phyloP scores from a whole-genome alignment of 2,329 filamentous ascomycete genomes.

The Neonectria faginata region DNA sequence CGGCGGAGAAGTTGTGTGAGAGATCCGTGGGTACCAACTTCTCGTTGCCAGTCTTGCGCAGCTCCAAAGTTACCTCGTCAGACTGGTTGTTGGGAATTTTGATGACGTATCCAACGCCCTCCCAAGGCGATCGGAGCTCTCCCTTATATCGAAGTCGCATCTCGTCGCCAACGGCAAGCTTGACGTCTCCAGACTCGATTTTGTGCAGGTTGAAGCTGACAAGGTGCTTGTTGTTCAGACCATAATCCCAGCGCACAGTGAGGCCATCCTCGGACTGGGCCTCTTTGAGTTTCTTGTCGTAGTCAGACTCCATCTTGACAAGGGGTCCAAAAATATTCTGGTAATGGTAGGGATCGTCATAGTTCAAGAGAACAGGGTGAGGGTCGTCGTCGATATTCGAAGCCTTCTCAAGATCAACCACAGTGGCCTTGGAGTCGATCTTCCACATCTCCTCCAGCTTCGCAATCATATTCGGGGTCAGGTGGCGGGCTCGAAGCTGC shows the following conservation, averaged over 20 bases:
- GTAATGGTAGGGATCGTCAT: constrained; percentile 98
- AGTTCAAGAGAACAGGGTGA: constrained; percentile 89
- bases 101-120: constrained; percentile 98
- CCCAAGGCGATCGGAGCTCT: constrained; percentile 91
- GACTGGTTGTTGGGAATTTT: constrained; percentile 99
- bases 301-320: constrained; percentile 99
- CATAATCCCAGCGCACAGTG: constrained; percentile 92
- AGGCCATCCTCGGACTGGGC: constrained; percentile 97
- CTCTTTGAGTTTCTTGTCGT: constrained; percentile 98
- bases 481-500: constrained; percentile 91
- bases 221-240: constrained; percentile 96
- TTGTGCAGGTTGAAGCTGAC: constrained; percentile 97
- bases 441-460: constrained; percentile 99
- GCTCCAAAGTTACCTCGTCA: constrained; percentile 94
- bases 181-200: constrained; percentile 96
- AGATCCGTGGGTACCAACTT: constrained; percentile 96
- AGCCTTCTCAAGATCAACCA: constrained; percentile 91
- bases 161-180: constrained; percentile 96
- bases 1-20: constrained; percentile 96
- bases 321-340: constrained; percentile 98
- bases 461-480: constrained; percentile 94
- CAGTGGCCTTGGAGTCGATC: constrained; percentile 87
- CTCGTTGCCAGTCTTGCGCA: constrained; percentile 94
- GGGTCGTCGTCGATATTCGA: constrained; percentile 95
- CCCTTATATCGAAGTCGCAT: constrained; percentile 98